These are phyloP conservation scores for Teratosphaeriaceae sp. DNA, from an alignment of 2,329 filamentous ascomycete species.

Conservation along the genomic window DNA sequence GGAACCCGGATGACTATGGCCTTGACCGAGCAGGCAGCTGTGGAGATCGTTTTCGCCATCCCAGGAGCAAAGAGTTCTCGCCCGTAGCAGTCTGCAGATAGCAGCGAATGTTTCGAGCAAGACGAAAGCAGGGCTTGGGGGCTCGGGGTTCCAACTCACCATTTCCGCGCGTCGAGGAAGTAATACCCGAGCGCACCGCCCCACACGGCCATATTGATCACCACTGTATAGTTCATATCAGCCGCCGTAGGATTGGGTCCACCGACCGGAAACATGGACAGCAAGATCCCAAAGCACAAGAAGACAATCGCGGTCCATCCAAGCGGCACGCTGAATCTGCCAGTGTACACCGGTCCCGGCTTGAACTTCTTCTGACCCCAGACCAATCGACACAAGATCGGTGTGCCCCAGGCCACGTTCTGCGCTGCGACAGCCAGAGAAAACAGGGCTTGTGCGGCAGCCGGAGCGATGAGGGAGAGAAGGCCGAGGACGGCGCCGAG, in stretches of 20 bases:
- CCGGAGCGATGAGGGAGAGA: constrained; percentile 51
- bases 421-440: constrained; percentile 54
- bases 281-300: constrained; percentile 48
- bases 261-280: constrained; percentile 53
- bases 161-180: constrained; percentile 50
- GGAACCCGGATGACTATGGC: too few species aligned
- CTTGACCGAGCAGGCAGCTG: too few species aligned
- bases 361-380: constrained; percentile 54
- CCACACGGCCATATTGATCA: constrained; percentile 56
- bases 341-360: constrained; percentile 48
- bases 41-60: too few species aligned
- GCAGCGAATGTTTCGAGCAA: too few species aligned
- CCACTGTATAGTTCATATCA: constrained; percentile 56
- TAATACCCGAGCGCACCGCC: constrained; percentile 51
- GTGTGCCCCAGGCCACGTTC: constrained; percentile 54
- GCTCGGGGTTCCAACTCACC: constrained; percentile 44
- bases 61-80: too few species aligned
- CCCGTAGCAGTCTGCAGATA: too few species aligned
- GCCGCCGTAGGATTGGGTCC: constrained; percentile 47
- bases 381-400: constrained; percentile 52
- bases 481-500: constrained; percentile 50
- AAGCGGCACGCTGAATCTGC: constrained; percentile 46
- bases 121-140: too few species aligned
- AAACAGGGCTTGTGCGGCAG: constrained; percentile 54
- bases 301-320: constrained; percentile 50